These are phyloP conservation scores for Tulasnella sp. DNA, from an alignment of 768 basidiomycete genomes.

Conservation along the genomic window DNA sequence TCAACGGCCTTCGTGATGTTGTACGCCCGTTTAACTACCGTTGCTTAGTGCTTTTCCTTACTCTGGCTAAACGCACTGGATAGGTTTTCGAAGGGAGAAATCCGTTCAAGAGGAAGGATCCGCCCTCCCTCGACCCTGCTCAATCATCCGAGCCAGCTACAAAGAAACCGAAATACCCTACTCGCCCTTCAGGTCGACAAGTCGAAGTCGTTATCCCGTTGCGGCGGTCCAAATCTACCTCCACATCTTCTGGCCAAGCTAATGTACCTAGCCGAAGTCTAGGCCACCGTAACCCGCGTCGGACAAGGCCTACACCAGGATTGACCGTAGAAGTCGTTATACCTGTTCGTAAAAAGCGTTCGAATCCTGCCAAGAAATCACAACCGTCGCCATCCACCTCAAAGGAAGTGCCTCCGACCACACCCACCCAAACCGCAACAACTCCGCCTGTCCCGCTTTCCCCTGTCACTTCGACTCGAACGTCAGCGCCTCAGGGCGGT, in stretches of 20 bases:
- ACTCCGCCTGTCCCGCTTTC: neutral
- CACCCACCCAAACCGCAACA: neutral
- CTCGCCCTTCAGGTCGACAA: neutral
- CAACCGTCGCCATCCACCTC: neutral
- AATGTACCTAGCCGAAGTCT: neutral
- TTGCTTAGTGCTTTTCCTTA: neutral
- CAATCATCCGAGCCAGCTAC: neutral
- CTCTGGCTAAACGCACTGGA: neutral
- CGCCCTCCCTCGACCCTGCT: neutral
- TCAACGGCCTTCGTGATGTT: constrained; percentile 15
- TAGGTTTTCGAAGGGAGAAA: neutral
- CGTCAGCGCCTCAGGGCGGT: neutral
- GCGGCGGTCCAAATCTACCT: neutral
- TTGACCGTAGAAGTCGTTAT: neutral
- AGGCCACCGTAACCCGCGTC: neutral
- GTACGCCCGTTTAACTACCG: neutral
- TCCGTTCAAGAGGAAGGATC: neutral
- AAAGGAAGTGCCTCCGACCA: neutral
- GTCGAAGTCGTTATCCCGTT: constrained; percentile 10
- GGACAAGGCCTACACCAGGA: neutral
- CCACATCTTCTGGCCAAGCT: neutral
- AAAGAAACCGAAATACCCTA: neutral
- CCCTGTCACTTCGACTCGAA: neutral
- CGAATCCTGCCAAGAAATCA: neutral
- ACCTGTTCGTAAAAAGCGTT: neutral